Evolutionary conservation across 164 flowering plant species (phyloP).

Genomic region (Vitis vinifera): DNA sequence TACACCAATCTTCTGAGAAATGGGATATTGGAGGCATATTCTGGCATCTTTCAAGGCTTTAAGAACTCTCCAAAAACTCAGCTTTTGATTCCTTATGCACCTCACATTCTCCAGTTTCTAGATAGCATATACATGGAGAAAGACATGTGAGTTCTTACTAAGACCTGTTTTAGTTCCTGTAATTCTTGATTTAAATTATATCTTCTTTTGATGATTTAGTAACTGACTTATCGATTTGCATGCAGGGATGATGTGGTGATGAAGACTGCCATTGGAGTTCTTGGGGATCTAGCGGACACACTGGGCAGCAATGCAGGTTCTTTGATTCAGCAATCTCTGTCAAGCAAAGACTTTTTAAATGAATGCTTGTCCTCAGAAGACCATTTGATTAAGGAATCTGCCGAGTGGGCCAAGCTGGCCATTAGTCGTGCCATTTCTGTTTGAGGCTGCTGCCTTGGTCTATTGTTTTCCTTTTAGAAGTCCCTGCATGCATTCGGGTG

Average conservation of each 20-base stretch:
- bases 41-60: slow-evolving; percentile 79
- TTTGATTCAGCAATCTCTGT: slow-evolving; percentile 67
- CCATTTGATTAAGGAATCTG: slow-evolving; percentile 79
- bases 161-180: background rate
- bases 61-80: slow-evolving; percentile 69
- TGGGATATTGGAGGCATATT: slow-evolving; percentile 78
- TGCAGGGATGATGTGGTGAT: slow-evolving; percentile 81
- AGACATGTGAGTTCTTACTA: slow-evolving; percentile 53
- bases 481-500: slow-evolving; percentile 76
- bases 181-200: background rate
- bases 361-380: slow-evolving; percentile 86
- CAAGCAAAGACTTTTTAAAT: slow-evolving; percentile 67
- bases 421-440: slow-evolving; percentile 70
- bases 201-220: background rate
- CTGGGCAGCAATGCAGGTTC: slow-evolving; percentile 75
- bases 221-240: background rate
- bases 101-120: slow-evolving; percentile 64
- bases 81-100: slow-evolving; percentile 58
- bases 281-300: slow-evolving; percentile 89
- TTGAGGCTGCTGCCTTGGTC: slow-evolving; percentile 42
- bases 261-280: slow-evolving; percentile 83
- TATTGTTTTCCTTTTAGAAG: slow-evolving; percentile 32
- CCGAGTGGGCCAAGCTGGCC: slow-evolving; percentile 79
- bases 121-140: slow-evolving; percentile 69
- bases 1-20: slow-evolving; percentile 66